Conservation (phyloP, 352 stramenopile genomes). For the Thraustotheca clavata region DNA sequence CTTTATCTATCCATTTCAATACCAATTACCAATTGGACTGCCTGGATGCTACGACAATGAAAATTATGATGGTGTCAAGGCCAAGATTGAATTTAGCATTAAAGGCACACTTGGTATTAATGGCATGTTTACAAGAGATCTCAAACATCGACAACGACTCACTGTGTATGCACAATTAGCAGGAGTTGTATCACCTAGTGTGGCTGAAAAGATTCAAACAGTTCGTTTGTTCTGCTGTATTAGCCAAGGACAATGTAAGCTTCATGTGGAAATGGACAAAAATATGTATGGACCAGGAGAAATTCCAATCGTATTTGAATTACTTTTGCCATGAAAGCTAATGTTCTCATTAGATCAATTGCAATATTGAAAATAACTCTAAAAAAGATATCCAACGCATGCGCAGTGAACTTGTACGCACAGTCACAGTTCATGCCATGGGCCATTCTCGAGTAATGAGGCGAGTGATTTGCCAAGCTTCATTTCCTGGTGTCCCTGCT, state of each 20-base stretch:
- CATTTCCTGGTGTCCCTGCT: slow-evolving; percentile 42
- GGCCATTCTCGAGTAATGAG: slow-evolving; percentile 31
- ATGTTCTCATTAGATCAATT: slow-evolving; percentile 40
- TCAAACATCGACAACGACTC: slow-evolving; percentile 43
- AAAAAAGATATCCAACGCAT: slow-evolving; percentile 44
- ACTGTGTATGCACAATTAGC: slow-evolving; percentile 51
- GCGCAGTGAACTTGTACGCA: slow-evolving; percentile 43
- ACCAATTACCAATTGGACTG: slow-evolving; percentile 39
- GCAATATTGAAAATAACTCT: slow-evolving; percentile 50
- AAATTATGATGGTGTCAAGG: slow-evolving; percentile 36
- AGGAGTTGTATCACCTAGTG: slow-evolving; percentile 33
- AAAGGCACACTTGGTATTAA: slow-evolving; percentile 52
- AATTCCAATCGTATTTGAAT: background rate
- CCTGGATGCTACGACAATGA: slow-evolving; percentile 46
- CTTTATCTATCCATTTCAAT: slow-evolving; percentile 64
- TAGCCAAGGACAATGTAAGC: slow-evolving; percentile 38
- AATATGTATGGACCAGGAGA: slow-evolving; percentile 52
- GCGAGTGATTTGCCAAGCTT: slow-evolving; percentile 29
- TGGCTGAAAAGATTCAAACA: slow-evolving; percentile 42
- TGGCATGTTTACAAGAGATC: slow-evolving; percentile 44
- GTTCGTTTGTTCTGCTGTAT: slow-evolving; percentile 58
- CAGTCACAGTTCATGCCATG: slow-evolving; percentile 31
- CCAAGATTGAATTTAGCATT: slow-evolving; percentile 69
- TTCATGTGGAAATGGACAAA: slow-evolving; percentile 57
- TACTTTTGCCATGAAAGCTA: background rate